phyloP scores from a whole-genome alignment of 116 monocot species.

The Cymodocea nodosa region DNA sequence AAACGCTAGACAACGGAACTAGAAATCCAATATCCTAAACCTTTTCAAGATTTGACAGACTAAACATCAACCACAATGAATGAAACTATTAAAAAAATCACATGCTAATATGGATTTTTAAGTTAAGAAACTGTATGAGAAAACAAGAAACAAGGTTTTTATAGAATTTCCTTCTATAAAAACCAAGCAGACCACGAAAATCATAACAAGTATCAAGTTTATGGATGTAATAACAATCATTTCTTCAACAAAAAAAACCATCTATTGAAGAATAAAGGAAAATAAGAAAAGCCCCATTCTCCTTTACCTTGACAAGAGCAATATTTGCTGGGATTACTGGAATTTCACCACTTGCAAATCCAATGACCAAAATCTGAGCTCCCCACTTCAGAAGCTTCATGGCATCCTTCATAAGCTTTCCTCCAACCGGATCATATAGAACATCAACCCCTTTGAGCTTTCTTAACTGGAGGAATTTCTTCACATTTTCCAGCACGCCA shows the following conservation, averaged over 20 bases:
- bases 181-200: too few relatives aligned
- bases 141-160: too few relatives aligned
- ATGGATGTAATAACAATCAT: not conserved
- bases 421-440: constrained; percentile 95
- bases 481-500: constrained; percentile 59
- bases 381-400: constrained; percentile 96
- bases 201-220: too few relatives aligned
- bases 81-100: too few relatives aligned
- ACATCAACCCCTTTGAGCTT: constrained; percentile 85
- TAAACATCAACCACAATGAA: too few relatives aligned
- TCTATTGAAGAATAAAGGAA: not conserved
- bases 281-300: not conserved
- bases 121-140: too few relatives aligned
- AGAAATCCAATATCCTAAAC: too few relatives aligned
- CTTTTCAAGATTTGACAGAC: too few relatives aligned
- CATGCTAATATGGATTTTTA: too few relatives aligned
- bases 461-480: constrained; percentile 52
- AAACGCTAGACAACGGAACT: too few relatives aligned
- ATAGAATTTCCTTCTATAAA: too few relatives aligned
- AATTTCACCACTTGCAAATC: constrained; percentile 96
- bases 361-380: constrained; percentile 87
- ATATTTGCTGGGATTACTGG: constrained; percentile 95
- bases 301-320: constrained; percentile 86
- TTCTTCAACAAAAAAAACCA: not conserved
- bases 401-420: constrained; percentile 65